These are phyloP conservation scores for Sporothrix inflata DNA, from an alignment of 2,329 filamentous ascomycete species.

Conservation along the genomic window DNA sequence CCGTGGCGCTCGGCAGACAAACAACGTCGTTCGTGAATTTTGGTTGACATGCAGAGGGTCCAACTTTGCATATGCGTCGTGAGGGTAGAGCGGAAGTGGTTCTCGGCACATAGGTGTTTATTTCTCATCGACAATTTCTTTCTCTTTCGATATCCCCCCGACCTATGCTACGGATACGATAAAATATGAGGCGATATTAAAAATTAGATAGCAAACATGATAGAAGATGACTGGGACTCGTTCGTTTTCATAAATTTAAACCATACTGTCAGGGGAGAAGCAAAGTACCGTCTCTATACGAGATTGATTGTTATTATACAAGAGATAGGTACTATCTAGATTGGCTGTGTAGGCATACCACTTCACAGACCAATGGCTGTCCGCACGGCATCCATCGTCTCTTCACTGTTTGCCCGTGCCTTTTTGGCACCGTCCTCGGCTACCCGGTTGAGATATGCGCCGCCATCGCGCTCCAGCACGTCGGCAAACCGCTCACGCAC, in stretches of 20 bases:
- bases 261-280: neutral
- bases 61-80: constrained; percentile 63
- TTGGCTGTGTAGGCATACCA: constrained; percentile 43
- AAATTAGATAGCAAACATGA: neutral
- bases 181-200: neutral
- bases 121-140: neutral
- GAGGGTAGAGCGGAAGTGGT: neutral
- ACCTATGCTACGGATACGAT: neutral
- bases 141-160: neutral
- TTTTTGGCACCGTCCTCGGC: constrained; percentile 61
- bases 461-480: constrained; percentile 47
- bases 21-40: constrained; percentile 70
- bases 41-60: constrained; percentile 69
- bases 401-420: constrained; percentile 64
- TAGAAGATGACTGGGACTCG: neutral
- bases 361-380: constrained; percentile 55
- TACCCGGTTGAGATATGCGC: constrained; percentile 52
- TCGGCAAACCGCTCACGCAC: constrained; percentile 61
- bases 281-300: neutral
- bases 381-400: constrained; percentile 59
- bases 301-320: neutral
- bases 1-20: constrained; percentile 66
- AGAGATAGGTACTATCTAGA: neutral
- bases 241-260: neutral
- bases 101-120: neutral